These are phyloP conservation scores for Citrullus amarus DNA, from an alignment of 306 rosid genomes.

Conservation along the genomic window DNA sequence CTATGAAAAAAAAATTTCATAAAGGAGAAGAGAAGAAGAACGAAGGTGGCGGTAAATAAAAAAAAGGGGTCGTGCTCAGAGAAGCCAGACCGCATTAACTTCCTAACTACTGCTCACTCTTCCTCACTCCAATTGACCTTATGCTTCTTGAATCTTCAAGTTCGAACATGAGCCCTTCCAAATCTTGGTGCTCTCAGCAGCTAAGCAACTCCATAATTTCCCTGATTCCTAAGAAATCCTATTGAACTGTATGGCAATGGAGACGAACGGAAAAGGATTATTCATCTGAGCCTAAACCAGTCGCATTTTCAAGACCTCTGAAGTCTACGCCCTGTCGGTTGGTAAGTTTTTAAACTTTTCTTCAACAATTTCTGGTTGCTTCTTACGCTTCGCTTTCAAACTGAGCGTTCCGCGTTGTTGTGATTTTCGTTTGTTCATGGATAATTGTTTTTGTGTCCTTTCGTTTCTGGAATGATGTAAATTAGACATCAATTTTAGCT, in stretches of 20 bases:
- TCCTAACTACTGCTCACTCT: background rate
- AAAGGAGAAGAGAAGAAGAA: no score
- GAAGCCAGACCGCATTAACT: background rate
- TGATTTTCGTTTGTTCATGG: background rate
- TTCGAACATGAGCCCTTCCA: background rate
- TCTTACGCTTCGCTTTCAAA: background rate
- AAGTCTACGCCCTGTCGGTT: constrained; percentile 8
- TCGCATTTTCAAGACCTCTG: background rate
- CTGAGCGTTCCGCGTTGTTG: background rate
- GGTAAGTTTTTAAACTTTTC: background rate
- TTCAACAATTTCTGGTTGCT: background rate
- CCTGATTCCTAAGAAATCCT: background rate
- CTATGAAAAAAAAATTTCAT: no score
- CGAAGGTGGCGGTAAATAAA: background rate
- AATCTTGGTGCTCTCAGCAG: background rate
- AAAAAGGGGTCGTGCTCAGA: background rate
- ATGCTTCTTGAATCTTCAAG: no score
- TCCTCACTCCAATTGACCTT: no score
- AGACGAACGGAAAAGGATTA: background rate
- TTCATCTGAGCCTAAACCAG: background rate
- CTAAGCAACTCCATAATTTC: background rate
- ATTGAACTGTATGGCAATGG: background rate
- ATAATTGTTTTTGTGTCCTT: background rate
- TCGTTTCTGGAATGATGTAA: background rate
- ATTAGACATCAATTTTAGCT: background rate